phyloP scores from a whole-genome alignment of 345 rosid species.

The Melaleuca alternifolia region DNA sequence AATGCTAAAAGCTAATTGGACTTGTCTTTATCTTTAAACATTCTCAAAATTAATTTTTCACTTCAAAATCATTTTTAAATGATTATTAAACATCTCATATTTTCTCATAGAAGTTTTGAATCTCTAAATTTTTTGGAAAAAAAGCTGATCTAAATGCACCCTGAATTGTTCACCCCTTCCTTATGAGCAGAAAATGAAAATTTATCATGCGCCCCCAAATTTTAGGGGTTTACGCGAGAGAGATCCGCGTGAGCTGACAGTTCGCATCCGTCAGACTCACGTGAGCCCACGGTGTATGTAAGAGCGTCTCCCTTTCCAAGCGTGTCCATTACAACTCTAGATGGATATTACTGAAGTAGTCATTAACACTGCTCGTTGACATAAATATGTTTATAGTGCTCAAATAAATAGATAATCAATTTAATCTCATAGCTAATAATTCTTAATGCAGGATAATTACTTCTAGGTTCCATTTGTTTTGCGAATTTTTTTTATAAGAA shows the following conservation, averaged over 20 bases:
- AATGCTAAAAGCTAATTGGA: too few relatives aligned
- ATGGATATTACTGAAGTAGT: not conserved
- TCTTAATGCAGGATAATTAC: not conserved
- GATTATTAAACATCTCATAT: too few relatives aligned
- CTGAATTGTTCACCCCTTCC: not conserved
- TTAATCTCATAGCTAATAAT: not conserved
- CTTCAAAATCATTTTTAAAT: too few relatives aligned
- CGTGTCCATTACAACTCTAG: not conserved
- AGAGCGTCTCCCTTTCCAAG: not conserved
- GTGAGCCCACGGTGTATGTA: not conserved
- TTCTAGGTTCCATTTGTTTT: not conserved
- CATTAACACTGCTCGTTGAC: accelerated
- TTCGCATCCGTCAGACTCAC: not conserved
- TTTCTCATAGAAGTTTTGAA: too few relatives aligned
- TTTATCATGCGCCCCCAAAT: too few relatives aligned
- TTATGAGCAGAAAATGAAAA: not conserved
- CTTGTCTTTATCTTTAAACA: too few relatives aligned
- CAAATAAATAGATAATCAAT: not conserved
- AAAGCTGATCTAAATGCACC: too few relatives aligned
- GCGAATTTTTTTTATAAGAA: not conserved
- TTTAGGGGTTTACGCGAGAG: not conserved
- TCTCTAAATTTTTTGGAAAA: too few relatives aligned
- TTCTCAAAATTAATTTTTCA: too few relatives aligned
- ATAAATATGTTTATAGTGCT: not conserved
- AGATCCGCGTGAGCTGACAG: not conserved